Base-by-base conservation (phyloP, 768 basidiomycete species). In the Gymnopilus junonius region DNA sequence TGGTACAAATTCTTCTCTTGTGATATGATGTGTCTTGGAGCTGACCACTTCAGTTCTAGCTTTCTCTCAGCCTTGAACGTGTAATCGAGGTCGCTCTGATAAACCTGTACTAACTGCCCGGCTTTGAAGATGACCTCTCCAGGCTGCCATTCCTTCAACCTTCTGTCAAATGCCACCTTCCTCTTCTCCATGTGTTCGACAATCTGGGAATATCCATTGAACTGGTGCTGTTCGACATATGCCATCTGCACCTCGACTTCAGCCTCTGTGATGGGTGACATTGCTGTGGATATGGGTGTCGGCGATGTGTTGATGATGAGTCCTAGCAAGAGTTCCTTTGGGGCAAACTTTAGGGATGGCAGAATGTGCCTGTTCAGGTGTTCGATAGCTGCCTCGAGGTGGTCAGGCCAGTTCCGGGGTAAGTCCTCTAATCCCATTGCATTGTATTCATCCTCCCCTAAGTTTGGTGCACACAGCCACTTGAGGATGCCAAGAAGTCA, bases 101-200 rank as follows among this genome's bases (percentile, higher is more conserved):
- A 72, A 0, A 78, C 65, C 60, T 79, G 77, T 5, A 77, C 73
- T 2, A 79, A 68, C 11, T 77, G 58, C 0, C 74, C 72, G 8
- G n/a, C 14, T 5, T 58, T 12, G 58, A 79, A 79, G 1, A 61
- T 39, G 8, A 76, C 71, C 27, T 67, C 71, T 1, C 73, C 65
- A 8, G 68, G 55, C 7, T 50, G 43, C 3, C 42, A 58, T 0
- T 42, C 53, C 21, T 66, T 20, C 1, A 78, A 69, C 23, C 63
- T 59, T 48, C 56, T 63, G 61, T 79, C 72, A 40, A 79, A 80
- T 0, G 51, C 67, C 0, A 34, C 61, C 54, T 78, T 79, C 67
- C 0, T 34, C 61, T 51, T 78, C 78, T 3, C 70, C 39, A 15
- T 61, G 54, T 77, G 74, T 2, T 57, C 51, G 1, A 75, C 65